Evolutionary conservation across 306 rosid species (phyloP).

Genomic region (Lotus japonicus): DNA sequence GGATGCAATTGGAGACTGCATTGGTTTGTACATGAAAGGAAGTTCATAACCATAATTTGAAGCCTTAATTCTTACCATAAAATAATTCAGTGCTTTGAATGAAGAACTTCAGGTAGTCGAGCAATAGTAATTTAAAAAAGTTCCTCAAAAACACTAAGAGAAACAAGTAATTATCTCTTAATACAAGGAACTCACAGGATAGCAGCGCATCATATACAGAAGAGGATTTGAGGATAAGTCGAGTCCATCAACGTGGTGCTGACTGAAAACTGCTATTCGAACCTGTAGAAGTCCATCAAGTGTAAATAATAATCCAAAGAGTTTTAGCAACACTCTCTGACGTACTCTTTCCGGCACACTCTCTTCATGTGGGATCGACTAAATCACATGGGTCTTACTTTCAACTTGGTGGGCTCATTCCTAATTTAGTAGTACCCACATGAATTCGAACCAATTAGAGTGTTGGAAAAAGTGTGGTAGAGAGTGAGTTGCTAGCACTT

Average conservation of each 20-base stretch:
- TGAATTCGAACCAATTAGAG: no score
- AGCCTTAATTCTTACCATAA: conserved; percentile 1
- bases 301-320: not conserved
- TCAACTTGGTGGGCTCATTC: no score
- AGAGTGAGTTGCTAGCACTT: no score
- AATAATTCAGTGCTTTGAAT: not conserved
- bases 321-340: no score
- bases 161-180: not conserved
- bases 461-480: no score
- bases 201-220: conserved; percentile 97
- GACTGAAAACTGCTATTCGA: conserved; percentile 97
- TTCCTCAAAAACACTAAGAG: not conserved
- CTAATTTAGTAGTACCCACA: no score
- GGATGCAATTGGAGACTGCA: not conserved
- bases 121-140: not conserved
- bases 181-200: conserved; percentile 68
- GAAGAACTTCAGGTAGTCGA: not conserved
- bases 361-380: no score
- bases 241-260: conserved; percentile 98
- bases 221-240: conserved; percentile 96
- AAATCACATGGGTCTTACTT: no score
- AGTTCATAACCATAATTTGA: conserved; percentile 3
- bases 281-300: conserved; percentile 45
- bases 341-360: no score
- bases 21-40: not conserved